Conservation (phyloP, 768 basidiomycete genomes). For the Boletus fagicola region DNA sequence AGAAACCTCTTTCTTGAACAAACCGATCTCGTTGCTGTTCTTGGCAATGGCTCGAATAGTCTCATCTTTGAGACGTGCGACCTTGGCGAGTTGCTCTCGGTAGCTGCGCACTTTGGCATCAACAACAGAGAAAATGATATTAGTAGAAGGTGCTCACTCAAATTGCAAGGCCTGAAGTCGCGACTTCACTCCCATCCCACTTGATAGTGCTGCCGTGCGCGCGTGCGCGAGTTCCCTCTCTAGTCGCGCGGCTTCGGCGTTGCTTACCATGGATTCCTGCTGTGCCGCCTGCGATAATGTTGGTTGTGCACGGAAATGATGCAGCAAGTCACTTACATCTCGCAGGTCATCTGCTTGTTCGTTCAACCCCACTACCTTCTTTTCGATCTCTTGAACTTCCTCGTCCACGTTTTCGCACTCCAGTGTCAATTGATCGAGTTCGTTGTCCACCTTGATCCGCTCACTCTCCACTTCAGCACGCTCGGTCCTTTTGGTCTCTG, state of each 20-base stretch:
- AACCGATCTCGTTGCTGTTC: conserved; percentile 79
- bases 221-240: conserved; percentile 75
- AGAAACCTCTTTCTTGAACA: conserved; percentile 79
- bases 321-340: conserved; percentile 52
- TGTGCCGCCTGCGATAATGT: conserved; percentile 60
- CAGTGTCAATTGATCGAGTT: conserved; percentile 70
- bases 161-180: conserved; percentile 75
- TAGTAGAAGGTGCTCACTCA: conserved; percentile 46
- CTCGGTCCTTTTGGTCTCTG: conserved; percentile 69
- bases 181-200: conserved; percentile 81
- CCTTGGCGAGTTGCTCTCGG: conserved; percentile 75
- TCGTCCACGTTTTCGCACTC: conserved; percentile 83
- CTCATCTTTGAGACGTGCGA: conserved; percentile 71
- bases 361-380: conserved; percentile 64
- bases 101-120: conserved; percentile 46
- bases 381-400: conserved; percentile 70
- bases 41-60: conserved; percentile 79
- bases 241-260: conserved; percentile 60
- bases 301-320: background rate
- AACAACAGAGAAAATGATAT: background rate
- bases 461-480: conserved; percentile 72
- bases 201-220: conserved; percentile 70
- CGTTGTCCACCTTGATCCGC: conserved; percentile 76
- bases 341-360: conserved; percentile 80
- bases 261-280: conserved; percentile 67